Percentiles rank a stretch among this genome's conserved stretches.
Evolutionary conservation across 2,329 filamentous ascomycete species (phyloP).

Genomic region (Talaromyces verruculosus): DNA sequence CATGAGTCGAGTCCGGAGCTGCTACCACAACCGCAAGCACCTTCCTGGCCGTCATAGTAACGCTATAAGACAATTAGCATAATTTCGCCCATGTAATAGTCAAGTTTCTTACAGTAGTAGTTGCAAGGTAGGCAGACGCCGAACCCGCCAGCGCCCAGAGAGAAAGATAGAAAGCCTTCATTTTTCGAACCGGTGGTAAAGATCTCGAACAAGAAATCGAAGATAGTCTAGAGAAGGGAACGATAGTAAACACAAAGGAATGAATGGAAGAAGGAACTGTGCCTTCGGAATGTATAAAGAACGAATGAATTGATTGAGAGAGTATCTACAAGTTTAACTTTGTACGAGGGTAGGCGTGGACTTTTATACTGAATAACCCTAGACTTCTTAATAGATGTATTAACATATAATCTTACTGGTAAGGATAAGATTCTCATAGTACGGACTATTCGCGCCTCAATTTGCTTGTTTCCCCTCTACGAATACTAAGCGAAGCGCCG

Average conservation of each 20-base stretch:
- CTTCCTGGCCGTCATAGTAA: constrained; percentile 35
- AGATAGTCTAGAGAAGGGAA: constrained; percentile 5
- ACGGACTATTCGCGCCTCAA: not conserved
- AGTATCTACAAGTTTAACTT: not conserved
- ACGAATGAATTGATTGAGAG: constrained; percentile 3
- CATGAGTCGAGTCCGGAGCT: constrained; percentile 30
- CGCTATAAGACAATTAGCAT: constrained; percentile 25
- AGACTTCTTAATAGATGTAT: not conserved
- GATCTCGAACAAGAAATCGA: not conserved
- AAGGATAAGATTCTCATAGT: not conserved
- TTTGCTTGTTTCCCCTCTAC: not conserved
- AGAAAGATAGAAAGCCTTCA: constrained; percentile 19
- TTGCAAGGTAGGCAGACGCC: constrained; percentile 20
- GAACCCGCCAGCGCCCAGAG: constrained; percentile 17
- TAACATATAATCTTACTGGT: not conserved
- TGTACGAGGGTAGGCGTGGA: not conserved
- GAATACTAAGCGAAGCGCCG: not conserved
- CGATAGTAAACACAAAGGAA: not conserved
- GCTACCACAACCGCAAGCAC: constrained; percentile 35
- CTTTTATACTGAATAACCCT: not conserved
- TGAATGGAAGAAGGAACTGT: constrained; percentile 10
- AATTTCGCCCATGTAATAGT: not conserved
- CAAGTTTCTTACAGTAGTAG: constrained; percentile 15
- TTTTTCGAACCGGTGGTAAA: constrained; percentile 11
- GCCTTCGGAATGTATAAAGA: constrained; percentile 3